Conservation (phyloP, 148 eudicot species). For the Camellia japonica region DNA sequence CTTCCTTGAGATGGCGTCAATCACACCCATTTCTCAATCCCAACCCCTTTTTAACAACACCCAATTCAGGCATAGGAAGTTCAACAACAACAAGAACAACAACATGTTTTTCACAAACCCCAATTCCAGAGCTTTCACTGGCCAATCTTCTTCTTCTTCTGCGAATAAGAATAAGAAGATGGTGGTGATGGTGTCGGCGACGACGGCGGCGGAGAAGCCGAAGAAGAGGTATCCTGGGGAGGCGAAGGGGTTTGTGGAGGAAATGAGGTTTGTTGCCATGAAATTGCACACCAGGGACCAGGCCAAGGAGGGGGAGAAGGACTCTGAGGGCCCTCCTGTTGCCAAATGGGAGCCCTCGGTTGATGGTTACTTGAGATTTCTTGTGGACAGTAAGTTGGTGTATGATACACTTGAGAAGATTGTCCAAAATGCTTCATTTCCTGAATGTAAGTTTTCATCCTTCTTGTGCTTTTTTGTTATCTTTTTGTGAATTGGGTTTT, state of each 20-base stretch:
- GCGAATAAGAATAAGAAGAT: slow-evolving; percentile 23
- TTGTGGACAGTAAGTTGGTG: slow-evolving; percentile 90
- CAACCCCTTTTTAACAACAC: slow-evolving; percentile 24
- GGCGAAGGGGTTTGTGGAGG: slow-evolving; percentile 88
- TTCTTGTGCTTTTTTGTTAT: not conserved
- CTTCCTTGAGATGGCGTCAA: slow-evolving; percentile 46
- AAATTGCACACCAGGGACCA: slow-evolving; percentile 82
- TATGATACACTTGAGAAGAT: slow-evolving; percentile 80
- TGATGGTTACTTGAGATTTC: slow-evolving; percentile 88
- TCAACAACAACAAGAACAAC: not conserved
- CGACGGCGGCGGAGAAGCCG: slow-evolving; percentile 34
- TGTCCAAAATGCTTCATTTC: slow-evolving; percentile 60
- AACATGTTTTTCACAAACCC: slow-evolving; percentile 18
- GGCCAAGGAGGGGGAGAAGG: slow-evolving; percentile 78
- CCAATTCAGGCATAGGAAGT: slow-evolving; percentile 19
- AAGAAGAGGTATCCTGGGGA: slow-evolving; percentile 58
- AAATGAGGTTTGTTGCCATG: slow-evolving; percentile 97
- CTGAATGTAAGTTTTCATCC: slow-evolving; percentile 63
- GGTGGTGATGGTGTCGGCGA: slow-evolving; percentile 27
- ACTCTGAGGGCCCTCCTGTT: slow-evolving; percentile 53
- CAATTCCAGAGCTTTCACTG: slow-evolving; percentile 20
- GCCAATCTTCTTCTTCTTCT: not conserved
- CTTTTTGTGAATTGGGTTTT: slow-evolving; percentile 13
- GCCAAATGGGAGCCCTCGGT: slow-evolving; percentile 78
- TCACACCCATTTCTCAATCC: slow-evolving; percentile 38